phyloP scores from a whole-genome alignment of 2,329 filamentous ascomycete species.

The Alternaria angustiovoidea region DNA sequence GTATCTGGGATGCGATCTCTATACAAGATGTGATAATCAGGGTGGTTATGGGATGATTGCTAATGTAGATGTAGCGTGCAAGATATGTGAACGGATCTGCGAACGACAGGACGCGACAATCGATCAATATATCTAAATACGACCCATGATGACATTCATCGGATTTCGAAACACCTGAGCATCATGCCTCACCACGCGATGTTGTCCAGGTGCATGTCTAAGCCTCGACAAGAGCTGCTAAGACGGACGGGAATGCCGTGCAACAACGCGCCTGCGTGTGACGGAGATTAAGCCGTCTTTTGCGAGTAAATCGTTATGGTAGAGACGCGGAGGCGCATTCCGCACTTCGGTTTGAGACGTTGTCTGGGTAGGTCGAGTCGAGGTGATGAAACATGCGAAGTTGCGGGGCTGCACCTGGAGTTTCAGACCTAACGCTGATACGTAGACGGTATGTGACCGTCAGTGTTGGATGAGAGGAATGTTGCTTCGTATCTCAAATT shows the following conservation, averaged over 20 bases:
- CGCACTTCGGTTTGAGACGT: constrained; percentile 19
- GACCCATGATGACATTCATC: constrained; percentile 17
- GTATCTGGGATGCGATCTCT: background rate
- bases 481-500: background rate
- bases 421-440: constrained; percentile 32
- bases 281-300: constrained; percentile 14
- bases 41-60: background rate
- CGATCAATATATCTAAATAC: constrained; percentile 28
- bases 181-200: constrained; percentile 30
- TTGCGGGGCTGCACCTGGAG: constrained; percentile 18
- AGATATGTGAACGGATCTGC: background rate
- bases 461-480: background rate
- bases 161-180: constrained; percentile 36
- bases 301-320: constrained; percentile 7
- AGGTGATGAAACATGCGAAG: constrained; percentile 26
- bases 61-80: background rate
- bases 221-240: constrained; percentile 23
- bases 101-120: constrained; percentile 10
- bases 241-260: constrained; percentile 26
- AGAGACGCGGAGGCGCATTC: constrained; percentile 25
- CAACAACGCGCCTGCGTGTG: constrained; percentile 10
- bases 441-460: constrained; percentile 23
- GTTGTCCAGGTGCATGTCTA: constrained; percentile 21
- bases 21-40: background rate
- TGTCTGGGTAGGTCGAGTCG: constrained; percentile 23